phyloP scores from a whole-genome alignment of 495 filamentous ascomycete species.

The Hyaloscypha finlandica region DNA sequence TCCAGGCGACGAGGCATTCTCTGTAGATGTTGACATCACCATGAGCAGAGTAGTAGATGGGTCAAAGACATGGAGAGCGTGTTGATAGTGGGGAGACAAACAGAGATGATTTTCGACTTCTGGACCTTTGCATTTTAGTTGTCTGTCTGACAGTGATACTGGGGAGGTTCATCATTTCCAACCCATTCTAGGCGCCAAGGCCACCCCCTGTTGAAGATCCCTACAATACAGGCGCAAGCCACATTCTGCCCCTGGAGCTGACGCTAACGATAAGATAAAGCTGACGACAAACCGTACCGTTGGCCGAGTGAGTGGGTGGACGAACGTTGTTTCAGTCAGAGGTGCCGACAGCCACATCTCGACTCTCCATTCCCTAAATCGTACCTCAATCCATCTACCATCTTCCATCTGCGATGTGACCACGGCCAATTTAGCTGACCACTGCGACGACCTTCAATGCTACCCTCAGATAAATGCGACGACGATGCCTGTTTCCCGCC shows the following conservation, averaged over 20 bases:
- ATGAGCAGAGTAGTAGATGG: neutral
- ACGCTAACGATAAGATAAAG: conserved; percentile 20
- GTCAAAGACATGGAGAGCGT: conserved; percentile 2
- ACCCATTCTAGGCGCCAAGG: too few relatives aligned
- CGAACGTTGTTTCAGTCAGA: conserved; percentile 14
- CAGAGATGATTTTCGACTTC: neutral
- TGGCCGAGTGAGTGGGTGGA: too few relatives aligned
- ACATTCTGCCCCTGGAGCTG: neutral
- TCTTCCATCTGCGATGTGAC: conserved; percentile 14
- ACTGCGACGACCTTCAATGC: conserved; percentile 23
- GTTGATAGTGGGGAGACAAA: conserved; percentile 3
- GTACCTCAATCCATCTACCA: neutral
- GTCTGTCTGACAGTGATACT: too few relatives aligned
- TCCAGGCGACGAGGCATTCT: neutral
- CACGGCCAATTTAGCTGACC: conserved; percentile 12
- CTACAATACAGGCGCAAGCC: neutral
- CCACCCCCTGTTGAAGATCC: neutral
- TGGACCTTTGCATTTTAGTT: too few relatives aligned
- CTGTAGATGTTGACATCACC: conserved; percentile 13
- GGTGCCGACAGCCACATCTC: neutral
- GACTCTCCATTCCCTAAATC: neutral
- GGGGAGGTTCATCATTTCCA: too few relatives aligned
- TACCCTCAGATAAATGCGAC: conserved; percentile 30
- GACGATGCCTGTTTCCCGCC: conserved; percentile 23
- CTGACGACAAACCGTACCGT: conserved; percentile 9